Evolutionary conservation across 225 moss, liverwort and hornwort genomes (phyloP).

Genomic region (Sphagnum contortum): DNA sequence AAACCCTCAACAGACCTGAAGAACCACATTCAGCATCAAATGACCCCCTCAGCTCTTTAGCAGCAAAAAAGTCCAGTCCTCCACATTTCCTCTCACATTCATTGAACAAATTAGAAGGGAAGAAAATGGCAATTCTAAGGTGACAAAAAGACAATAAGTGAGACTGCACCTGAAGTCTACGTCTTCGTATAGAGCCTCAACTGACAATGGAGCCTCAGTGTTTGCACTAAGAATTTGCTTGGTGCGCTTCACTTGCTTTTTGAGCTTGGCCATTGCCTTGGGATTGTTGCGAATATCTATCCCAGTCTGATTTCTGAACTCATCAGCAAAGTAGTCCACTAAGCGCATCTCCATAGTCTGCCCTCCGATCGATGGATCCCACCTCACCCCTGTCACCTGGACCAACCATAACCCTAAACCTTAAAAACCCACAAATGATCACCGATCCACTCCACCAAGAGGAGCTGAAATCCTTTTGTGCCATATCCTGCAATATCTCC

Average conservation of each 20-base stretch:
- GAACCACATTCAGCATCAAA: too few relatives aligned
- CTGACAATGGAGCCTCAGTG: conserved; percentile 81
- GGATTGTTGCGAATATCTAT: conserved; percentile 76
- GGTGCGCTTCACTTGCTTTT: conserved; percentile 95
- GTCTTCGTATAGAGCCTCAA: conserved; percentile 85
- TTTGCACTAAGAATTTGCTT: conserved; percentile 98
- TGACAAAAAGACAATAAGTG: neutral
- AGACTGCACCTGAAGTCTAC: conserved; percentile 72
- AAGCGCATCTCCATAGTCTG: conserved; percentile 83
- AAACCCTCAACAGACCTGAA: too few relatives aligned
- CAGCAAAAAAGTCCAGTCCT: too few relatives aligned
- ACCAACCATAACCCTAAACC: neutral
- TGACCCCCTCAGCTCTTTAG: too few relatives aligned
- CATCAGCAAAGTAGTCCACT: conserved; percentile 72
- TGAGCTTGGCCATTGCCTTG: conserved; percentile 96
- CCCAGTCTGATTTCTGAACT: conserved; percentile 69
- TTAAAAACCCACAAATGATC: too few relatives aligned
- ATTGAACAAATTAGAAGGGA: too few relatives aligned
- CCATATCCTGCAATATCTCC: too few relatives aligned
- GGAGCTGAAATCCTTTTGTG: too few relatives aligned
- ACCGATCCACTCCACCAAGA: too few relatives aligned
- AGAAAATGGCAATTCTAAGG: too few relatives aligned
- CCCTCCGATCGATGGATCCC: conserved; percentile 89
- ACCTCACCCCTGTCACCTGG: conserved; percentile 81
- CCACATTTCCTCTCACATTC: too few relatives aligned